Base-by-base conservation (phyloP, 768 basidiomycete genomes). In the Amanita fuliginea region DNA sequence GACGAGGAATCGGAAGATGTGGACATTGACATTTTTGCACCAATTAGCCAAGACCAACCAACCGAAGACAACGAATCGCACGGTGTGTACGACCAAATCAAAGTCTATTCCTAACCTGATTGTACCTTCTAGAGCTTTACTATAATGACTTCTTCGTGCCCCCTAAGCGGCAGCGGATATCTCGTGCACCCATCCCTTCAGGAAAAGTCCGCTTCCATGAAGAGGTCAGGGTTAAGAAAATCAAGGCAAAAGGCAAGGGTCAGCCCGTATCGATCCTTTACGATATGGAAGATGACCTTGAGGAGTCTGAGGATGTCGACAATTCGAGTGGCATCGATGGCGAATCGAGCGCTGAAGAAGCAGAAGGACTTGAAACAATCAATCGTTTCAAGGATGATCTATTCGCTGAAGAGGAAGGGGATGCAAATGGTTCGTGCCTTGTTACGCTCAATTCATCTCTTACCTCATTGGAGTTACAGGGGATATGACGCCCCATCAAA, bases 81-180 rank as follows among this genome's bases (percentile, higher is more conserved):
- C 41, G 73, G 75, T 78, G 59, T 55, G 72, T 62, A 48, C 18
- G 10, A 21, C 22, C 8, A 1, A 22, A 14, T 18, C 6, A 21
- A 35, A 35, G 49, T 28, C 21, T 32, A 24, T 13, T 32, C 14
- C 52, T 47, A 19, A 57, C 2, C 46, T 45, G 30, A 56, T 5
- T 18, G 36, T 11, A 14, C 6, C 14, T 46, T 32, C 44, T 53
- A 88, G 86, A 81, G 54, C 61, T 72, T 5, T 78, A 71, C 64
- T 94, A 91, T 62, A 64, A 65, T 33, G 89, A 91, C 60, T 94
- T 93, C 67, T 94, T 93, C 59, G 84, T 78, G 36, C 74, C 81
- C 6, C 85, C 84, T 10, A 63, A 57, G 18, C 48, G 33, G 45
- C 45, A 40, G 36, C 55, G 61, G 61, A 53, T 34, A 30, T 51